Base-by-base conservation (phyloP, 768 basidiomycete species). In the Paxillus rubicundulus region DNA sequence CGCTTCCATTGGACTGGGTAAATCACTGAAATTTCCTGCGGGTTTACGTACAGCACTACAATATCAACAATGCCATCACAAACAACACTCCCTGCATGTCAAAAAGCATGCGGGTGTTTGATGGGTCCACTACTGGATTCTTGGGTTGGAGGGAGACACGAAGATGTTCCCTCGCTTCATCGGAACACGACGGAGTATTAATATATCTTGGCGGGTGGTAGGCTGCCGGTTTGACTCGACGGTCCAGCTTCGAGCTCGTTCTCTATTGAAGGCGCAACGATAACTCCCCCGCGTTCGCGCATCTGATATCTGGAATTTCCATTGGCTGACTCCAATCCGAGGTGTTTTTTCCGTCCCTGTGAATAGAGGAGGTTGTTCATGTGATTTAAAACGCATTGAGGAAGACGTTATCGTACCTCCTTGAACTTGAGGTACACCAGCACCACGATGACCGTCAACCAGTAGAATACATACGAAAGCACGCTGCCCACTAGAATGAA, bases 381-480 rank as follows among this genome's bases (percentile, higher is more conserved):
- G 21, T 18, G 42, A 3, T 30, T 12, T 48, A 9, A 47, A 43
- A 17, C 33, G 16, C 32, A n/a, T 14, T 17, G 18, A n/a, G 7
- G 28, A 45, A 9, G 38, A 20, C 33, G 30, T 13, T 7, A 38
- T 60, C 70, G 50, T 55, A 77, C 82, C 74, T 84, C 81, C 47
- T 61, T 75, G 62, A 69, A 89, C 70, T 91, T 91, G 75, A 89
- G 72, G 58, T 71, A 79, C 46, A 88, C 63, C 47, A 98, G 77
- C 3, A 74, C 74, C 32, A 63, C 79, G 42, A 95, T 83, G 58
- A 88, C 89, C 12, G 85, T 82, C 55, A 97, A 57, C 95, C 95
- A 98, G 75, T 95, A 98, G 70, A 92, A 88, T 44, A 91, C 82
- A 68, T 98, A 98, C 0, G 85, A 74, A n/a, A 96, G 74, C 18